phyloP scores from a whole-genome alignment of 148 eudicot species.

The Dysphania ambrosioides region DNA sequence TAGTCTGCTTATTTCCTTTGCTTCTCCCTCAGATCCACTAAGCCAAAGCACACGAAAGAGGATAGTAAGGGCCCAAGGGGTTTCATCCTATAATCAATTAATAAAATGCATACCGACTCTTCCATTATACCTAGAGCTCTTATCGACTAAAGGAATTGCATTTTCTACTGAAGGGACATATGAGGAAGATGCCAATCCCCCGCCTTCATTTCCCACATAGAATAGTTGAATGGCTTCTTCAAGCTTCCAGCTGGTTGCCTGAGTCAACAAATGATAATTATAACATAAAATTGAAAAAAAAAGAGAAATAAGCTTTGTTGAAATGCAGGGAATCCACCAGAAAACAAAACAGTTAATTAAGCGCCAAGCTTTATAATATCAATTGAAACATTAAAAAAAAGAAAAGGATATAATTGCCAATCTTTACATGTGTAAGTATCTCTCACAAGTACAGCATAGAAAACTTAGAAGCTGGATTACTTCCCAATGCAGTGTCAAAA shows the following conservation, averaged over 20 bases:
- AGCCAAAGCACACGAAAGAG: slow-evolving; percentile 22
- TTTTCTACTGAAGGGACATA: slow-evolving; percentile 39
- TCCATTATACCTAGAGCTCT: slow-evolving; percentile 47
- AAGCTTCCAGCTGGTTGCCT: slow-evolving; percentile 98
- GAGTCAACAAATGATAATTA: slow-evolving; percentile 16
- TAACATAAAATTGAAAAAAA: slow-evolving; percentile 6
- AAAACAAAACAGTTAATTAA: neutral
- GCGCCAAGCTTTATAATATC: too few species aligned
- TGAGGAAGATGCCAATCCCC: slow-evolving; percentile 36
- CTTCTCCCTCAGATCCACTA: slow-evolving; percentile 50
- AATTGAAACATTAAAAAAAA: neutral
- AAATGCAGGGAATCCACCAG: neutral
- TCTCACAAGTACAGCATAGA: neutral
- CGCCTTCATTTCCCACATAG: slow-evolving; percentile 79
- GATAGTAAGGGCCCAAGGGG: neutral
- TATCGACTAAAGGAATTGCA: slow-evolving; percentile 34
- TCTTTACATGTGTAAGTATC: neutral
- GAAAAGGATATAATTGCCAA: neutral
- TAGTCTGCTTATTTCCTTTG: slow-evolving; percentile 26
- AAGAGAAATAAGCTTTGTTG: neutral
- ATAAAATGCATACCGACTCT: neutral
- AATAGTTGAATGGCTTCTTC: slow-evolving; percentile 97
- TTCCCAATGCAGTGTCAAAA: neutral
- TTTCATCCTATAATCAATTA: neutral
- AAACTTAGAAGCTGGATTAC: neutral